Base-by-base conservation (phyloP, 768 basidiomycete species). In the Amanita pseudoporphyria region DNA sequence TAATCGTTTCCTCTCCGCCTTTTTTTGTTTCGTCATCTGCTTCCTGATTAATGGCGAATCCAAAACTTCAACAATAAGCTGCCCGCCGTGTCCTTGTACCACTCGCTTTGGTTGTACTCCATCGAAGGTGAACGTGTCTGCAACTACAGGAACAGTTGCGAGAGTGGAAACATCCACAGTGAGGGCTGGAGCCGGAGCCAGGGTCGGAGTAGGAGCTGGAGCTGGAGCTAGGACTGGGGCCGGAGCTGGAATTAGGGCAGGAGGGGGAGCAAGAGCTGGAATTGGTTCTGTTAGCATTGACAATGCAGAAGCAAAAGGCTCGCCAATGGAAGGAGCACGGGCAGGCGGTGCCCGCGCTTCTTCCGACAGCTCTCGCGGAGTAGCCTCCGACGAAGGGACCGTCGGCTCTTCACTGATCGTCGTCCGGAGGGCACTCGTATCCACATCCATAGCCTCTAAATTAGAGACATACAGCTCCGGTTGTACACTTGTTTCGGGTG, bases 21-120 rank as follows among this genome's bases (percentile, higher is more conserved):
- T 79, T 45, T 64, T 68, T 6, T 71, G 69, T 51, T 66, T 61
- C 16, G 69, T 70, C 63, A 81, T 84, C 62, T 78, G 72, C 44
- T 76, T 71, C 3, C 85, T 77, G 35, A 76, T 81, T 3, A 74
- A 74, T 31, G 85, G 85, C 5, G 86, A 82, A 57, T 87, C 86
- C 19, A 87, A 68, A 52, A 79, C 77, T 58, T 88, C 84, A 49
- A 87, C 76, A 48, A 85, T 74, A 41, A 82, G 70, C 50, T 65
- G 71, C n/a, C 76, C 74, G 38, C 67, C 66, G n/a, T 72, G 65
- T 18, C 58, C 55, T 9, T 58, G 57, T 9, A 67, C 58, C 10
- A 64, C 62, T 16, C 53, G 60, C 13, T 52, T 58, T 19, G 53
- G 59, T 52, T 44, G 54, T 53, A 45, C 49, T 35, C 53, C 50